Percentiles rank a stretch among this genome's conserved stretches.
phyloP scores from a whole-genome alignment of 2,329 filamentous ascomycete species.

The Colletotrichum tamarilloi region DNA sequence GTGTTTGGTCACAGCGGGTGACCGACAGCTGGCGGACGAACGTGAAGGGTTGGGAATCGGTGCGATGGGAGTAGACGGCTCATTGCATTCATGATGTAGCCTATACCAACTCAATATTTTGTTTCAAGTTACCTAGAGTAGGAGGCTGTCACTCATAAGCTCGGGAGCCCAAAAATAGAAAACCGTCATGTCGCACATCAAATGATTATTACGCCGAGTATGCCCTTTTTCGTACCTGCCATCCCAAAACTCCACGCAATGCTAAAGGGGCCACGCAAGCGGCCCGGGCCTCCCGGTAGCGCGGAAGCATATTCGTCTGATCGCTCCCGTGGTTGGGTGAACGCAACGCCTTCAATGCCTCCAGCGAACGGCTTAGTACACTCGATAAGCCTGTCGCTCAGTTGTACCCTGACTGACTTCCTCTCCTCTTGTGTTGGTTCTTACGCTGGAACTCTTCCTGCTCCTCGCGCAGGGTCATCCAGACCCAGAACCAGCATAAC shows the following conservation, averaged over 20 bases:
- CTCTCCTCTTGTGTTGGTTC: slow-evolving; percentile 49
- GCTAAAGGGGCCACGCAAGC: not conserved
- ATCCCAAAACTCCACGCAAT: not conserved
- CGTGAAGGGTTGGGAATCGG: slow-evolving; percentile 40
- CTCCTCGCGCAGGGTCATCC: slow-evolving; percentile 77
- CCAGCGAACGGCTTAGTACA: not conserved
- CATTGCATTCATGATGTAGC: not conserved
- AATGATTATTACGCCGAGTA: slow-evolving; percentile 11
- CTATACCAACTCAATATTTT: not conserved
- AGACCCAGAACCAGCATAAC: slow-evolving; percentile 88
- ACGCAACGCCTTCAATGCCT: not conserved
- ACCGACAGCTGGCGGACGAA: slow-evolving; percentile 40
- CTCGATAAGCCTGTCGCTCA: not conserved
- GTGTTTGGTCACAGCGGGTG: slow-evolving; percentile 36
- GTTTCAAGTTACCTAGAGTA: not conserved
- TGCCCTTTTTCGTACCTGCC: not conserved
- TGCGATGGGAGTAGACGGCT: slow-evolving; percentile 39
- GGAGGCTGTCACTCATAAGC: not conserved
- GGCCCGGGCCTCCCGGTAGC: not conserved
- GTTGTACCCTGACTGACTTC: not conserved
- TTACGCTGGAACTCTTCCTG: slow-evolving; percentile 49
- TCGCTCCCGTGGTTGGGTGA: not conserved
- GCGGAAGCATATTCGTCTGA: not conserved
- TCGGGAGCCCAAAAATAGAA: slow-evolving; percentile 22
- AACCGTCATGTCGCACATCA: not conserved